These are phyloP conservation scores for Inosperma sp. DNA, from an alignment of 768 basidiomycete genomes.

Conservation along the genomic window DNA sequence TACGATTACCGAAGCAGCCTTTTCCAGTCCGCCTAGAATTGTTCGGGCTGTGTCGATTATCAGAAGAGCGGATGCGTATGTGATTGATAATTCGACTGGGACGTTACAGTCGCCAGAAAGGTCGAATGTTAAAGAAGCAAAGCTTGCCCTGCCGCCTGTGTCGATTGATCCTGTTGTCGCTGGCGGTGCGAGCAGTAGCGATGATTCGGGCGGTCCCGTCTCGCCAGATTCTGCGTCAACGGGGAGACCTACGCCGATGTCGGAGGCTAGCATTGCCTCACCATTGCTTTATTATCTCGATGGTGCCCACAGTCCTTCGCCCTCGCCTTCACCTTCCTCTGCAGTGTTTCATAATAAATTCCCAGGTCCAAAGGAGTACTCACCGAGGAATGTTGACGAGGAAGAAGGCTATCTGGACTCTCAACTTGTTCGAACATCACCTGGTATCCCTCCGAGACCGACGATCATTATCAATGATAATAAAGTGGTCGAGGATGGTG, in stretches of 20 bases:
- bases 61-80: background rate
- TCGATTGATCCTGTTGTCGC: too few species aligned
- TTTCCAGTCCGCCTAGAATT: conserved; percentile 40
- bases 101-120: too few species aligned
- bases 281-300: conserved; percentile 36
- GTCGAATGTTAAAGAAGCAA: too few species aligned
- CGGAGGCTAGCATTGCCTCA: conserved; percentile 18
- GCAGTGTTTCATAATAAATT: background rate
- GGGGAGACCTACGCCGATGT: conserved; percentile 28
- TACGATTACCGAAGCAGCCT: conserved; percentile 39
- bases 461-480: conserved; percentile 34
- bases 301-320: conserved; percentile 22
- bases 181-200: too few species aligned
- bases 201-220: conserved; percentile 21
- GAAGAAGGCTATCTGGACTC: conserved; percentile 25
- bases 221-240: conserved; percentile 41
- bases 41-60: conserved; percentile 25
- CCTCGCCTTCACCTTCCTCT: conserved; percentile 10
- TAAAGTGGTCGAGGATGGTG: conserved; percentile 4
- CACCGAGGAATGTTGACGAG: conserved; percentile 17
- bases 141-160: too few species aligned
- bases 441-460: conserved; percentile 21
- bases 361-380: background rate
- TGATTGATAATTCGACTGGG: too few species aligned
- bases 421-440: conserved; percentile 13